Base-by-base conservation (phyloP, 495 filamentous ascomycete species). In the Xylaria telfairii region DNA sequence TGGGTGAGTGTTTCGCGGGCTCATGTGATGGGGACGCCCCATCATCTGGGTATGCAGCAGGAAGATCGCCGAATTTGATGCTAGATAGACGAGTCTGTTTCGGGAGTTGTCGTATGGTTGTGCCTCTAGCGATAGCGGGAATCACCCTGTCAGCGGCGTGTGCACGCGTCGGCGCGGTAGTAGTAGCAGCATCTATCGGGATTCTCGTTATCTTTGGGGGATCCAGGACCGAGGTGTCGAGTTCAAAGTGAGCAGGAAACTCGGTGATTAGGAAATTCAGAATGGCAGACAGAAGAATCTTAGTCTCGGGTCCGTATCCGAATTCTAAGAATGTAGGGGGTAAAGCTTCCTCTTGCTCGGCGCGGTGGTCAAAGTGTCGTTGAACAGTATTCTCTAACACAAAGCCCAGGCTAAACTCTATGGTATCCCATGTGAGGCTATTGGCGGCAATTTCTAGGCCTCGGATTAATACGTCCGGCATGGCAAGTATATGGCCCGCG, bases 51-150 rank as follows among this genome's bases (percentile, higher is more conserved):
- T 83, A 81, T 12, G 86, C 79, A 0, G 83, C 74, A 13, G 87
- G 81, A 9, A 87, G 77, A 69, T 93, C 90, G 12, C 91, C 91
- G 72, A 93, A 93, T 70, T 87, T 86, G 74, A 93, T 92, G 59
- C 79, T 79, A 64, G 87, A 87, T 7, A 92, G 76, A 0, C 86
- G 84, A 2, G 2, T 76, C 72, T 51, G 78, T 69, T 72, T 81
- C 73, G 56, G 51, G 70, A 28, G 65, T 39, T 62, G 77, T 60
- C 73, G 77, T 37, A 73, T 72, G 24, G 72, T 76, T 4, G 76
- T 77, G 54, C 83, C 81, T 70, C 80, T 74, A 15, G 76, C 79
- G 66, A 84, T 81, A 21, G 77, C 53, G 13, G 76, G 76, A 15
- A 73, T 51, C 41, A 70, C 10, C 41, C 69, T 59, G 41, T 47